These are phyloP conservation scores for Entomophthora muscae DNA, from an alignment of 371 early-diverging fungal species.

Conservation along the genomic window DNA sequence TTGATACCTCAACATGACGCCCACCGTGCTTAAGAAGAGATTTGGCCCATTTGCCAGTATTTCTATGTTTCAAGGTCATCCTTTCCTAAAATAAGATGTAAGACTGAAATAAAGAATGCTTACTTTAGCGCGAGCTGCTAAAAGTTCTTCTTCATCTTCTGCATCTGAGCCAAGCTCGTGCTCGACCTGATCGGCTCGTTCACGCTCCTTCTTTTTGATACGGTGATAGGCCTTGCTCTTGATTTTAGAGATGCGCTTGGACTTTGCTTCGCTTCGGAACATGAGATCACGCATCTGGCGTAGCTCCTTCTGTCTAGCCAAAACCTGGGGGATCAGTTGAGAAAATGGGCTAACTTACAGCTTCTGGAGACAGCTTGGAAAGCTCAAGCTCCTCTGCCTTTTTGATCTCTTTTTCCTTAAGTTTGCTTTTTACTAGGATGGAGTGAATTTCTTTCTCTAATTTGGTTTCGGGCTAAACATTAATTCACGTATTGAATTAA, in stretches of 20 bases:
- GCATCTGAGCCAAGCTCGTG: slow-evolving; percentile 52
- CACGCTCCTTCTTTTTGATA: slow-evolving; percentile 55
- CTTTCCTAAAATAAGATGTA: slow-evolving; percentile 65
- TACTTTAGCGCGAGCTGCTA: slow-evolving; percentile 51
- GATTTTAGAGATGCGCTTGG: slow-evolving; percentile 85
- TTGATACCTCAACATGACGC: slow-evolving; percentile 32
- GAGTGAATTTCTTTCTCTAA: slow-evolving; percentile 64
- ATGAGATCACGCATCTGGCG: slow-evolving; percentile 80
- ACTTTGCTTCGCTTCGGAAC: slow-evolving; percentile 82
- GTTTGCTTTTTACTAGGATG: slow-evolving; percentile 45
- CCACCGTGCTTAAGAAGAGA: slow-evolving; percentile 46
- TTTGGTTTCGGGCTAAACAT: slow-evolving; percentile 22
- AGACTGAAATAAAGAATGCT: too few species aligned
- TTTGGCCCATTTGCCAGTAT: slow-evolving; percentile 88
- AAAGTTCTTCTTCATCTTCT: slow-evolving; percentile 38
- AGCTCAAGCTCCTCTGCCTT: slow-evolving; percentile 70
- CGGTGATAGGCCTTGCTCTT: slow-evolving; percentile 87
- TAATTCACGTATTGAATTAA: too few species aligned
- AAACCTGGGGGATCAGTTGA: slow-evolving; percentile 13
- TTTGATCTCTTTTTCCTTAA: slow-evolving; percentile 57
- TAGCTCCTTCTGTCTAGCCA: slow-evolving; percentile 50
- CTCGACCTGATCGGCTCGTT: slow-evolving; percentile 22
- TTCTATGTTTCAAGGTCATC: slow-evolving; percentile 83
- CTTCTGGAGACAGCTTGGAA: slow-evolving; percentile 58
- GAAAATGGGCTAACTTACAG: slow-evolving; percentile 26